Evolutionary conservation across 176 grass and related monocot genomes (phyloP).

Genomic region (Cocos nucifera): DNA sequence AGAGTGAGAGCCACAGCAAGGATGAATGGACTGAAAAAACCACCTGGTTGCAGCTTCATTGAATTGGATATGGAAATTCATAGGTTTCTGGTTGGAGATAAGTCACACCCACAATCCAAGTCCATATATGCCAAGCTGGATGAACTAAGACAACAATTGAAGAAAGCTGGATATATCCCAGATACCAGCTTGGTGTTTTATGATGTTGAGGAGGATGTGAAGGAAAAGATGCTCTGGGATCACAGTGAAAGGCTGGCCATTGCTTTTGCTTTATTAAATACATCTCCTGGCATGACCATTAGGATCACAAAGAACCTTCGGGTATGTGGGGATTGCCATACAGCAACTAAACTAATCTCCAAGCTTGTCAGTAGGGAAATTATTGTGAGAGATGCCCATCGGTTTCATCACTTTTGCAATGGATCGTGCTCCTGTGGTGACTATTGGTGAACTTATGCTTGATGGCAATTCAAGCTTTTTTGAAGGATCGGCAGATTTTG

Average conservation of each 20-base stretch:
- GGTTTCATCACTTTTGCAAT: constrained; percentile 12
- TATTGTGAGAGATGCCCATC: constrained; percentile 14
- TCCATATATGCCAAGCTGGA: constrained; percentile 7
- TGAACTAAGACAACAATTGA: constrained; percentile 5
- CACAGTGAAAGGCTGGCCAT: constrained; percentile 19
- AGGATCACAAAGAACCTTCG: constrained; percentile 10
- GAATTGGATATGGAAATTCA: constrained; percentile 10
- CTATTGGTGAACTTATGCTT: constrained; percentile 6
- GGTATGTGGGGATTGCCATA: constrained; percentile 6
- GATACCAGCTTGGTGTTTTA: constrained; percentile 10
- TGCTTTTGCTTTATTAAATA: constrained; percentile 10
- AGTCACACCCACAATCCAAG: constrained; percentile 9
- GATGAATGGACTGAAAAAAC: constrained; percentile 18
- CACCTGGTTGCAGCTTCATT: constrained; percentile 21
- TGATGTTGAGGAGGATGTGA: constrained; percentile 10
- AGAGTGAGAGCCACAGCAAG: constrained; percentile 12
- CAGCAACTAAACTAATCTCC: constrained; percentile 3
- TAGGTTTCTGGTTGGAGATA: constrained; percentile 17
- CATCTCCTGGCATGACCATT: background rate
- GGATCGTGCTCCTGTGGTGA: constrained; percentile 12
- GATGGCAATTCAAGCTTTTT: no score
- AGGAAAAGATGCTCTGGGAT: constrained; percentile 18
- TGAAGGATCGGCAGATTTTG: no score
- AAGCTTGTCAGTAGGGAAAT: constrained; percentile 9
- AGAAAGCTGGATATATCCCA: constrained; percentile 14